Evolutionary conservation across 2,329 filamentous ascomycete genomes (phyloP).

Genomic region (Ophiocordyceps australis): DNA sequence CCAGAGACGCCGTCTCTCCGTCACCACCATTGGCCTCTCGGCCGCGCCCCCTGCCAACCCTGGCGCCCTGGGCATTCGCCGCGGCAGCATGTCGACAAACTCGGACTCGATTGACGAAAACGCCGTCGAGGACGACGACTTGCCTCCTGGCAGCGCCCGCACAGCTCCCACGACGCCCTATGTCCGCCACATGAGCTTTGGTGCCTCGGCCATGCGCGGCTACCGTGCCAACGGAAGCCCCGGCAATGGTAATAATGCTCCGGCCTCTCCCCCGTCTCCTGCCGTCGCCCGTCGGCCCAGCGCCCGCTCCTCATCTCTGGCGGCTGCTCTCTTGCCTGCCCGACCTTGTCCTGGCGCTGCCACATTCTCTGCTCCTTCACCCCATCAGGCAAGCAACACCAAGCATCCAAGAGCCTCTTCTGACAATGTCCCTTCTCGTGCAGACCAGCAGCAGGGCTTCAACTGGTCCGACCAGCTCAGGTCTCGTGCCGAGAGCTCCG

Average conservation of each 20-base stretch:
- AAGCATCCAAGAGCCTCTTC: slow-evolving; percentile 38
- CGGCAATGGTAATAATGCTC: slow-evolving; percentile 46
- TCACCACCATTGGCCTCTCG: slow-evolving; percentile 57
- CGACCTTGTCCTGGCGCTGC: slow-evolving; percentile 18
- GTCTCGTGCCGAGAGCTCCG: slow-evolving; percentile 70
- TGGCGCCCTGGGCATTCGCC: slow-evolving; percentile 33
- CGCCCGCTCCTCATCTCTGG: slow-evolving; percentile 9
- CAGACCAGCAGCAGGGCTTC: slow-evolving; percentile 78
- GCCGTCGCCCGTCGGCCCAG: too few species aligned
- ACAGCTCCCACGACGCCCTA: slow-evolving; percentile 56
- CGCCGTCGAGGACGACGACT: slow-evolving; percentile 52
- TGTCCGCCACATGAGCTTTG: slow-evolving; percentile 75
- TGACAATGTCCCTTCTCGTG: slow-evolving; percentile 42
- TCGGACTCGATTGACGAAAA: slow-evolving; percentile 52
- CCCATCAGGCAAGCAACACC: slow-evolving; percentile 36
- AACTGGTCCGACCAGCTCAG: slow-evolving; percentile 96
- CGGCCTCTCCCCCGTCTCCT: slow-evolving; percentile 18
- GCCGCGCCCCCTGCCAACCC: slow-evolving; percentile 45
- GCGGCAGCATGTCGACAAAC: slow-evolving; percentile 53
- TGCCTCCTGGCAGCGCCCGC: slow-evolving; percentile 26
- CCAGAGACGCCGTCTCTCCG: slow-evolving; percentile 52
- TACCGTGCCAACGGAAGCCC: slow-evolving; percentile 35
- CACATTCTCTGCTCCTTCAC: slow-evolving; percentile 10
- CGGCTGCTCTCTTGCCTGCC: slow-evolving; percentile 13
- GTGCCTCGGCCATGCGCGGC: slow-evolving; percentile 54